Base-by-base conservation (phyloP, 345 rosid genomes). In the Draba incana region DNA sequence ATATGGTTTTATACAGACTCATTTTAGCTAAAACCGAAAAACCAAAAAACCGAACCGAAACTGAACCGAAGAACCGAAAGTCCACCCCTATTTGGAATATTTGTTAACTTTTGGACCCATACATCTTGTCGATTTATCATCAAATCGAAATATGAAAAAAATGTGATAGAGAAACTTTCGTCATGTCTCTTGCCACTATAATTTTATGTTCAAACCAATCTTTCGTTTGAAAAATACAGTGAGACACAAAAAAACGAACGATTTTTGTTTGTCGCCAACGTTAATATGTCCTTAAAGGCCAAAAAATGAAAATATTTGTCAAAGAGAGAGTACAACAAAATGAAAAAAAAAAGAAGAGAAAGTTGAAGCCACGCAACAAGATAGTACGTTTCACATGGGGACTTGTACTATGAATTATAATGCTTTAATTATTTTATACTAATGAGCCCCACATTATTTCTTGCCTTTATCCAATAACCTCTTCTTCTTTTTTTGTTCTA, bases 371-470 rank as follows among this genome's bases (percentile, higher is more conserved):
- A 68, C 49, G 72, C 30, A 49, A 12, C 42, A 38, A 38, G 57
- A 37, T 37, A 9, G 74, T 71, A 62, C 63, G 57, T 54, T 62
- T 37, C n/a, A 54, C 49, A 62, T 63, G 75, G 75, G 75, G 31
- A 63, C 69, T 63, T 71, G 76, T 37, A 45, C 57, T 46, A 55
- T 35, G 50, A 33, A 33, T 1, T 6, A 33, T 33, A 33, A 62
- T 63, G 25, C 60, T 55, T 70, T 45, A 46, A 46, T 55, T 55
- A n/a, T n/a, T n/a, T n/a, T n/a, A 54, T 45, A 45, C 63, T 45
- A 10, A 54, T 62, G 42, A 35, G 31, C 49, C 75, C 69, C 75
- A 53, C 57, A 71, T 62, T 45, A 53, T 45, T 49, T 63, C 25
- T 71, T 23, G 61, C 57, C 56, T 71, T 63, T 54, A 71, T 55